Evolutionary conservation across 495 filamentous ascomycete species (phyloP).

Genomic region (Podospora anserina): DNA sequence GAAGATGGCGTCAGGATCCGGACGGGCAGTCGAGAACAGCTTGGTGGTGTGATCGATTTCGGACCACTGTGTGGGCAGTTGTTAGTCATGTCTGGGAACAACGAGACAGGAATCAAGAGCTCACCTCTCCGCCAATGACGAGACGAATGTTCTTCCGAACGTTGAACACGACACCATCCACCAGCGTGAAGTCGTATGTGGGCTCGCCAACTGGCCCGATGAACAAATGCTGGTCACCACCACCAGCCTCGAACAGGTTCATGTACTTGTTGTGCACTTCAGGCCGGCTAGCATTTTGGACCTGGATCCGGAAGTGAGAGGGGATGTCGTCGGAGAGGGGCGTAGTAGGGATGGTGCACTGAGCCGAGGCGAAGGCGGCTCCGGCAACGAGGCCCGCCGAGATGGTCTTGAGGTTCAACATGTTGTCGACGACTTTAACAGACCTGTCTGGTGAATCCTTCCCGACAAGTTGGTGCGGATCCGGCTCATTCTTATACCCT

Average conservation of each 20-base stretch:
- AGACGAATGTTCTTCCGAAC: constrained; percentile 33
- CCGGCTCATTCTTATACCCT: neutral
- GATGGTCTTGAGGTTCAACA: constrained; percentile 21
- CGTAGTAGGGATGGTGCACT: constrained; percentile 40
- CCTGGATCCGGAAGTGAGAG: constrained; percentile 42
- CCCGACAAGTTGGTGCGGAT: neutral
- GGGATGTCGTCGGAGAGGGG: constrained; percentile 42
- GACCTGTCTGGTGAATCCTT: constrained; percentile 1
- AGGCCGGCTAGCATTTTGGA: constrained; percentile 50
- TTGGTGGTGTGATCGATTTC: constrained; percentile 53
- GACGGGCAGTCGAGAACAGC: constrained; percentile 53
- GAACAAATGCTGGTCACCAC: constrained; percentile 50
- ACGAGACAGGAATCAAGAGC: constrained; percentile 4
- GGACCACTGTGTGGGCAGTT: constrained; percentile 37
- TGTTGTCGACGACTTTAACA: constrained; percentile 9
- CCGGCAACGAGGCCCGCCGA: constrained; percentile 29
- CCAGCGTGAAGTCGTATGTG: constrained; percentile 46
- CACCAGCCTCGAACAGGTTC: constrained; percentile 48
- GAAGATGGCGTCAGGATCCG: constrained; percentile 47
- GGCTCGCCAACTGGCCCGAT: constrained; percentile 47
- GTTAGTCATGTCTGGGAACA: neutral
- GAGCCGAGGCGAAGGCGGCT: constrained; percentile 29
- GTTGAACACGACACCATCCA: constrained; percentile 42
- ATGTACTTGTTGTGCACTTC: constrained; percentile 49
- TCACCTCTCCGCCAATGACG: constrained; percentile 49